phyloP scores from a whole-genome alignment of 176 grass and related monocot species.

The Neostapfia colusana region DNA sequence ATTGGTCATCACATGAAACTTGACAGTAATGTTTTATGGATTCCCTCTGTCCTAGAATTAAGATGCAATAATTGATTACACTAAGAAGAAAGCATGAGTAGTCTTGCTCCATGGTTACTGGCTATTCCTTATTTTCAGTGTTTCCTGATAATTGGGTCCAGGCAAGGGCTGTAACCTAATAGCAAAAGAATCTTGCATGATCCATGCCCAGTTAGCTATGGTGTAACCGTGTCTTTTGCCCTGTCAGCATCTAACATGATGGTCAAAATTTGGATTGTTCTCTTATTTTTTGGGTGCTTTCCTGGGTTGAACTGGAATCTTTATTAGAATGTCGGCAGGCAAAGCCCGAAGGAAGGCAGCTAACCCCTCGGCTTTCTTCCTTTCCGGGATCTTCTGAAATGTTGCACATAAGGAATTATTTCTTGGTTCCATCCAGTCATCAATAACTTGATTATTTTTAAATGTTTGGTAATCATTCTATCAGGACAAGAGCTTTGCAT shows the following conservation, averaged over 20 bases:
- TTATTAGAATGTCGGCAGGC: too few relatives aligned
- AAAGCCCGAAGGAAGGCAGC: too few relatives aligned
- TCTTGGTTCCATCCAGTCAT: too few relatives aligned
- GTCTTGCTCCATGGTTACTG: neutral
- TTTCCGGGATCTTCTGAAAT: too few relatives aligned
- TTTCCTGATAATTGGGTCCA: slow-evolving; percentile 5
- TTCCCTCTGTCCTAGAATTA: neutral
- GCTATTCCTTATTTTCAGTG: neutral
- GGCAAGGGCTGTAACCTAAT: neutral
- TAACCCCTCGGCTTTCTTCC: too few relatives aligned
- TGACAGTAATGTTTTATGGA: slow-evolving; percentile 5
- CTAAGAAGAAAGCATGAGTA: neutral
- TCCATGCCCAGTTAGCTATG: neutral
- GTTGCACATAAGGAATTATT: too few relatives aligned
- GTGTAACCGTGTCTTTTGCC: neutral
- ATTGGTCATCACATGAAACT: slow-evolving; percentile 18
- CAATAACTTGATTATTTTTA: too few relatives aligned
- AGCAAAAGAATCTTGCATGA: neutral
- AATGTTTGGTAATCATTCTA: neutral
- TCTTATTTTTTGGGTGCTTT: neutral
- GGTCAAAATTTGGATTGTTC: neutral
- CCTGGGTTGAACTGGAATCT: too few relatives aligned
- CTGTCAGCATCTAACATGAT: neutral
- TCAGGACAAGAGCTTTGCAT: neutral
- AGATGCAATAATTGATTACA: neutral